Percentiles rank a stretch among this genome's conserved stretches.
Evolutionary conservation across 208 protist genomes (phyloP).

Genomic region (Wallacemonas sp.): DNA sequence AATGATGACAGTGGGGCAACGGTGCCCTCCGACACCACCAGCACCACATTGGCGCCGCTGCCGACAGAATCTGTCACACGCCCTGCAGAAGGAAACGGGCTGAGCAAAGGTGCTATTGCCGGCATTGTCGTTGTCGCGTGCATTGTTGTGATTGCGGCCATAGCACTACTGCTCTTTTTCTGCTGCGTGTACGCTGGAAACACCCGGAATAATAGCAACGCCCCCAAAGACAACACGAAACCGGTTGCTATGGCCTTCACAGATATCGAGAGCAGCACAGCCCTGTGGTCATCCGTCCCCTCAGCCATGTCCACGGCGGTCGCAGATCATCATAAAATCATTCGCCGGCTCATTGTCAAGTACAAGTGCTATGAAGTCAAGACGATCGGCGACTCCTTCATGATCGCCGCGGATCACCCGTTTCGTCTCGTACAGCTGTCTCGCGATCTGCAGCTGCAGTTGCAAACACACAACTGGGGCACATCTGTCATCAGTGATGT

Average conservation of each 20-base stretch:
- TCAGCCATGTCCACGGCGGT: constrained; percentile 46
- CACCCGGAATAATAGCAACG: constrained; percentile 51
- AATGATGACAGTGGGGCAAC: too few species aligned
- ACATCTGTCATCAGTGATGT: constrained; percentile 38
- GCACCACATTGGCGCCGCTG: background rate
- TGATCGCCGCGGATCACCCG: constrained; percentile 54
- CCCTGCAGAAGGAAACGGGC: background rate
- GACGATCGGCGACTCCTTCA: constrained; percentile 75
- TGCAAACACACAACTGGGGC: constrained; percentile 48
- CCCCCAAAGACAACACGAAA: constrained; percentile 39
- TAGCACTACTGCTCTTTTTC: constrained; percentile 12
- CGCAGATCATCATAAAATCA: constrained; percentile 46
- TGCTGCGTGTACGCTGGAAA: constrained; percentile 20
- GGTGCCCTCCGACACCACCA: background rate
- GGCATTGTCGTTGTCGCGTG: constrained; percentile 10
- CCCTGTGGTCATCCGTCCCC: constrained; percentile 50
- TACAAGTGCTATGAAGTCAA: constrained; percentile 77
- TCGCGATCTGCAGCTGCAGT: constrained; percentile 38
- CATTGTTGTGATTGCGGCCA: background rate
- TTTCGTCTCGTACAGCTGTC: constrained; percentile 48
- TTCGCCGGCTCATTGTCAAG: constrained; percentile 54
- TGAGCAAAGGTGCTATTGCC: background rate
- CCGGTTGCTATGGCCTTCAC: constrained; percentile 66
- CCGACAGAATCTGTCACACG: background rate
- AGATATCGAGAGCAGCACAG: constrained; percentile 64